phyloP scores from a whole-genome alignment of 2,329 filamentous ascomycete genomes.

The Ophiosphaerella narmari region DNA sequence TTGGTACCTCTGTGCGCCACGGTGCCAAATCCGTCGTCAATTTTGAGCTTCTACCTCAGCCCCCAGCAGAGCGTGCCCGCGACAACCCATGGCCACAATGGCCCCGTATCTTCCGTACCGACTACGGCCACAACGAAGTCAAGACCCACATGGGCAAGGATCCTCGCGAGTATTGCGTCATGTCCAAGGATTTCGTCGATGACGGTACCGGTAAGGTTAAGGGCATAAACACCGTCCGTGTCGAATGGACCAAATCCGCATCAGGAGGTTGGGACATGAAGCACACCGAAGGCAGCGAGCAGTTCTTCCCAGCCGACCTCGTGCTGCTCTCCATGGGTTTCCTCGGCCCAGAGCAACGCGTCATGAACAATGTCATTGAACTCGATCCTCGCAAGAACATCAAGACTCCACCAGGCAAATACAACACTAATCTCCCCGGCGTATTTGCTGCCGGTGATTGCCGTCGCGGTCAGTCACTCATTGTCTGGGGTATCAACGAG shows the following conservation, averaged over 20 bases:
- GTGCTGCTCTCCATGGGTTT: slow-evolving; percentile 97
- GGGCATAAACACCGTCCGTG: slow-evolving; percentile 93
- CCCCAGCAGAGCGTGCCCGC: slow-evolving; percentile 82
- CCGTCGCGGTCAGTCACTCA: slow-evolving; percentile 89
- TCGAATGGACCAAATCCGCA: slow-evolving; percentile 92
- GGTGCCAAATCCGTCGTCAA: slow-evolving; percentile 95
- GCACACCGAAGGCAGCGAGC: slow-evolving; percentile 88
- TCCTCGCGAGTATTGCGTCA: slow-evolving; percentile 95
- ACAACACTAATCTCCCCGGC: slow-evolving; percentile 83
- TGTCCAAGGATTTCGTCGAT: slow-evolving; percentile 95
- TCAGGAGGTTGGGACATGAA: slow-evolving; percentile 98
- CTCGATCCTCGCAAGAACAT: slow-evolving; percentile 93
- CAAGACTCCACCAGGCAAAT: slow-evolving; percentile 87
- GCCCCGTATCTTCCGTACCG: slow-evolving; percentile 97
- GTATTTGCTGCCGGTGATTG: slow-evolving; percentile 96
- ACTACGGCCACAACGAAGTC: slow-evolving; percentile 95
- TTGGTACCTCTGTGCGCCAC: slow-evolving; percentile 93
- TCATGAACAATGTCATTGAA: slow-evolving; percentile 86
- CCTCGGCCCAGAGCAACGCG: slow-evolving; percentile 87
- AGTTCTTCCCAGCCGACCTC: slow-evolving; percentile 95
- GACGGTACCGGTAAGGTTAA: slow-evolving; percentile 86
- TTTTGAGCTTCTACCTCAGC: slow-evolving; percentile 93
- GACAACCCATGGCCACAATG: slow-evolving; percentile 99
- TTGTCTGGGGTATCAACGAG: slow-evolving; percentile 99
- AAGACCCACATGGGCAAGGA: slow-evolving; percentile 96